Conservation (phyloP, 2,329 filamentous ascomycete species). For the Pseudopyricularia javanii region DNA sequence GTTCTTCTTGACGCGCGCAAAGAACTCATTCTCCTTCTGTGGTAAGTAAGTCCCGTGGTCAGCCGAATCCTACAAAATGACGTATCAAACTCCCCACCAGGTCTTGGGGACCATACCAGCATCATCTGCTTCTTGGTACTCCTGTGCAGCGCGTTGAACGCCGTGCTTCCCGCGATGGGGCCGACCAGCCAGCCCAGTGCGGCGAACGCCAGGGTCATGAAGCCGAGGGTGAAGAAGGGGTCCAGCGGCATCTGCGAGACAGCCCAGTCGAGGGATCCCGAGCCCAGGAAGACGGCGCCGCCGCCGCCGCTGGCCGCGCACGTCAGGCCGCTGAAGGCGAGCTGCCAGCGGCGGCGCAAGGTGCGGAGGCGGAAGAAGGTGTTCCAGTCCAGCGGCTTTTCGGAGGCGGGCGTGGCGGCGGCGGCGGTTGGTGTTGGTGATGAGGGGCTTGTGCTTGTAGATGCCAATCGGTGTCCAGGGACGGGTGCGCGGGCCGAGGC, state of each 20-base stretch:
- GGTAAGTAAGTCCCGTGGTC: not conserved
- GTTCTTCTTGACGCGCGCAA: slow-evolving; percentile 79
- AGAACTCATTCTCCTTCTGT: slow-evolving; percentile 90
- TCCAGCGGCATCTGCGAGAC: slow-evolving; percentile 68
- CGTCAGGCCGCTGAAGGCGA: slow-evolving; percentile 60
- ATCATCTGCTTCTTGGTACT: slow-evolving; percentile 61
- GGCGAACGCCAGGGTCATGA: slow-evolving; percentile 65
- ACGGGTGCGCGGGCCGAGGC: slow-evolving; percentile 7
- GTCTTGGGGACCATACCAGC: slow-evolving; percentile 30
- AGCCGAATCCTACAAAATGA: not conserved
- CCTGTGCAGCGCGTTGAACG: slow-evolving; percentile 68
- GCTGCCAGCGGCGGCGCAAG: slow-evolving; percentile 70
- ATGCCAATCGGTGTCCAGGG: slow-evolving; percentile 5
- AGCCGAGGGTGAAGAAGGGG: slow-evolving; percentile 71
- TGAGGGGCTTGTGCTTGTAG: slow-evolving; percentile 6
- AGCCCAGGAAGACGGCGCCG: slow-evolving; percentile 55
- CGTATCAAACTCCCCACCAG: too few relatives aligned
- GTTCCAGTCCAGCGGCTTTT: slow-evolving; percentile 65
- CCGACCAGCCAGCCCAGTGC: slow-evolving; percentile 83
- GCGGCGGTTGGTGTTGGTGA: slow-evolving; percentile 11
- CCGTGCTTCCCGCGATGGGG: slow-evolving; percentile 65
- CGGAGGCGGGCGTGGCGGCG: slow-evolving; percentile 15
- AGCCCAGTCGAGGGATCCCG: slow-evolving; percentile 60
- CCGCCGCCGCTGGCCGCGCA: slow-evolving; percentile 48
- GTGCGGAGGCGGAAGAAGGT: slow-evolving; percentile 85